Conservation (phyloP, 2,329 filamentous ascomycete species). For the Neofusicoccum ribis region DNA sequence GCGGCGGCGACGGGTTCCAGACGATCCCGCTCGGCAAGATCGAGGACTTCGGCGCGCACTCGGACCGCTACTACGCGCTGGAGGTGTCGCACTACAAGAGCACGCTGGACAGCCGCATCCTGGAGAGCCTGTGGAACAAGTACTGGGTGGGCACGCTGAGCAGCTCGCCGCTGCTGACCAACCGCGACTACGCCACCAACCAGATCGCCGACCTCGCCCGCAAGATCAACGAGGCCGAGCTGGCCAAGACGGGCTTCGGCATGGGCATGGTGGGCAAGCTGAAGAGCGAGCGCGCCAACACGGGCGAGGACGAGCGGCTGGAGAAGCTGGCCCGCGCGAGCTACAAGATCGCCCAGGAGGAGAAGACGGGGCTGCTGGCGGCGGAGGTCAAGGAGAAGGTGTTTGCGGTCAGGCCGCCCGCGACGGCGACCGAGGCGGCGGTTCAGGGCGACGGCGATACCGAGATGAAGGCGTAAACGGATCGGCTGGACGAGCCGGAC, state of each 20-base stretch:
- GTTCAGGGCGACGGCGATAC: conserved; percentile 11
- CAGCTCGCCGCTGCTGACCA: conserved; percentile 85
- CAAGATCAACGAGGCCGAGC: conserved; percentile 71
- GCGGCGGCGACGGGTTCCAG: conserved; percentile 61
- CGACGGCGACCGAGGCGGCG: neutral
- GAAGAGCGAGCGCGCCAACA: conserved; percentile 26
- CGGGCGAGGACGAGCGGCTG: conserved; percentile 50
- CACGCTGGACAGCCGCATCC: conserved; percentile 79
- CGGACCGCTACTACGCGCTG: conserved; percentile 84
- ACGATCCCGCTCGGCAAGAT: conserved; percentile 90
- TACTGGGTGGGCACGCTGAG: conserved; percentile 98
- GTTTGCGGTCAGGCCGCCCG: conserved; percentile 40
- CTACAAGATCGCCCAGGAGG: conserved; percentile 62
- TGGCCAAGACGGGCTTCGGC: conserved; percentile 35
- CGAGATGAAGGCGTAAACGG: conserved; percentile 17
- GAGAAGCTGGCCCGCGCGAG: conserved; percentile 62
- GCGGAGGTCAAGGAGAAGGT: conserved; percentile 64
- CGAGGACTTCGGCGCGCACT: conserved; percentile 92
- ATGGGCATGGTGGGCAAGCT: conserved; percentile 23
- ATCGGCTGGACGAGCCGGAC: too few species aligned
- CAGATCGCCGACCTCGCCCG: conserved; percentile 85
- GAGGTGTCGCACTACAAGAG: conserved; percentile 95
- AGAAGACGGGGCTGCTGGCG: conserved; percentile 63
- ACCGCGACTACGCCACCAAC: conserved; percentile 88
- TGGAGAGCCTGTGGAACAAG: conserved; percentile 95